Percentiles rank a stretch among this genome's conserved stretches.
These are phyloP conservation scores for Beta vulgaris DNA, from an alignment of 148 eudicot species.

Conservation along the genomic window DNA sequence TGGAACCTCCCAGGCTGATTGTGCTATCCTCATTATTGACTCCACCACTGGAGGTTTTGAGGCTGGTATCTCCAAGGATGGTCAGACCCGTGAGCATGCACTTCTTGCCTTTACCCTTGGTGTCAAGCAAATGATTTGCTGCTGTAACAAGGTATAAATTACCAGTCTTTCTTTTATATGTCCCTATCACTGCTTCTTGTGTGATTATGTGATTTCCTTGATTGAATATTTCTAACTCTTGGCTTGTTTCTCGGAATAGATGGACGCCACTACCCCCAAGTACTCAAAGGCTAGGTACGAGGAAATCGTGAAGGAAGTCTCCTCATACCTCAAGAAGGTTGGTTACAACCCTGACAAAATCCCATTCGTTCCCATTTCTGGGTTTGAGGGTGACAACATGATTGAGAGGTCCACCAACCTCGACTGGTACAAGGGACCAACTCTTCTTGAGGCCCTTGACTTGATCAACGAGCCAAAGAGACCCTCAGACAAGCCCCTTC, in stretches of 20 bases:
- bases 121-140: conserved; percentile 55
- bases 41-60: conserved; percentile 61
- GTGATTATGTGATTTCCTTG: neutral
- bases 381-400: conserved; percentile 43
- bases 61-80: conserved; percentile 60
- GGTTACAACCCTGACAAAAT: conserved; percentile 45
- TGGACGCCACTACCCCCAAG: conserved; percentile 47
- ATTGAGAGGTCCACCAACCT: conserved; percentile 46
- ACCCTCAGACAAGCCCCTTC: conserved; percentile 42
- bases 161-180: neutral
- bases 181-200: neutral
- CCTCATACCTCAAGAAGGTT: conserved; percentile 39
- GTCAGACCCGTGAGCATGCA: conserved; percentile 61
- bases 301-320: conserved; percentile 39
- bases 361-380: conserved; percentile 39
- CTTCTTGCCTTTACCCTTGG: conserved; percentile 60
- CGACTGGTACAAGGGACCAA: conserved; percentile 46
- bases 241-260: conserved; percentile 13
- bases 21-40: conserved; percentile 54
- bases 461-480: conserved; percentile 35
- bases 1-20: conserved; percentile 55
- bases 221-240: neutral
- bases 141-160: conserved; percentile 46
- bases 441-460: conserved; percentile 43
- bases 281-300: conserved; percentile 40